Base-by-base conservation (phyloP, 1,139 yeast genomes). In the Meyerozyma carpophila region DNA sequence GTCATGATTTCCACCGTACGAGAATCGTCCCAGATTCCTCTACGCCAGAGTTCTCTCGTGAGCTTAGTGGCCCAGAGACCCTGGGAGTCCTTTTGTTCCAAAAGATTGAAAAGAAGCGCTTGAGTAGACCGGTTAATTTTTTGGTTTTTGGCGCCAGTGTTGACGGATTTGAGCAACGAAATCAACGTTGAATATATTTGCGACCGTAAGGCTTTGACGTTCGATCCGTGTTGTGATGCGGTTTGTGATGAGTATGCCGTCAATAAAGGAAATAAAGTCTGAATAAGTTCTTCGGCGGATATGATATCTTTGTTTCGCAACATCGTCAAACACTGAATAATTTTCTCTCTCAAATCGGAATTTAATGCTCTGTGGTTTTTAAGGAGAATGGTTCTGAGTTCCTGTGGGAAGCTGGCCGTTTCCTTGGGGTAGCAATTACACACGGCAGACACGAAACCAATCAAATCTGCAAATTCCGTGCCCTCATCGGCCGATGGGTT, bases 21-120 rank as follows among this genome's bases (percentile, higher is more conserved):
- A 1, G 96, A 79, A 64, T 93, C 99, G 62, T 90, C 97, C 99
- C 99, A 93, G 48, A 93, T 85, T 58, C 96, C 96, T 59, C 98
- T 77, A 68, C 95, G 79, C 99, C 99, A 93, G 44, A 93, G 73
- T 63, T 93, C 98, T 61, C 98, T 78, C 8, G 98, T 90, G 44
- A 93, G 72, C 58, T 89, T 90, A 8, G 98, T 87, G 4, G 98
- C 97, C 98, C 98, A 93, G 27, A 93, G 68, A 36, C 98, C 98
- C 57, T 82, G 86, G 39, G 82, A 69, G 53, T 84, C 91, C 47
- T 85, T 80, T 54, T 84, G 86, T 50, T 86, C 93, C 41, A 93
- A 70, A 50, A 91, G 70, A 55, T 87, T 88, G 70, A 94, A 91
- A 44, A 95, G 75, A 45, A 93, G 66, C 0, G 98, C 96, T 63